Evolutionary conservation across 192 early-diverging fungal genomes (phyloP).

Genomic region (Coemansia sp.): DNA sequence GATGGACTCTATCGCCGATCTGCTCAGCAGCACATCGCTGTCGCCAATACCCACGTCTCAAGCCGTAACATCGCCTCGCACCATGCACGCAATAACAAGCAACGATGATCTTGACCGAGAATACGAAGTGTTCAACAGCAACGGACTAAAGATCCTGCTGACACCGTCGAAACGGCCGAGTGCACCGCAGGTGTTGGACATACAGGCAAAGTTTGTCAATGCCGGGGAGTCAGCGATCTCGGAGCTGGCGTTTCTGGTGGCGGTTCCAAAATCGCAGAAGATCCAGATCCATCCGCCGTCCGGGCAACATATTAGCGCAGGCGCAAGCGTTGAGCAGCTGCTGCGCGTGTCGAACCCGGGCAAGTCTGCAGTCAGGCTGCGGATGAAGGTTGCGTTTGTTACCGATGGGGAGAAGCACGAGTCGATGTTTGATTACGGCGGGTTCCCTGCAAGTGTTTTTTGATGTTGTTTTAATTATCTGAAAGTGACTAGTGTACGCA

Average conservation of each 20-base stretch:
- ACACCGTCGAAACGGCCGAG: constrained; percentile 66
- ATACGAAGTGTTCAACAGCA: constrained; percentile 73
- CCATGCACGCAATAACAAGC: constrained; percentile 4
- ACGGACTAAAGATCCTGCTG: constrained; percentile 77
- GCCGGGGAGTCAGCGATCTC: constrained; percentile 56
- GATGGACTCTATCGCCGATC: constrained; percentile 58
- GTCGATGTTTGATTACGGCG: constrained; percentile 41
- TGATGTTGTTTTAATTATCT: constrained; percentile 5
- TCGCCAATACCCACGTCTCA: constrained; percentile 20
- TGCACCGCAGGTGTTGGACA: constrained; percentile 61
- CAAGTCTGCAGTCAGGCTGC: constrained; percentile 55
- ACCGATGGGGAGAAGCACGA: constrained; percentile 28
- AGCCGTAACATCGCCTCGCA: not conserved
- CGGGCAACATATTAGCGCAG: constrained; percentile 61
- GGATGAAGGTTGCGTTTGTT: constrained; percentile 48
- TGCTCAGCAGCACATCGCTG: constrained; percentile 66
- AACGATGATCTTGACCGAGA: constrained; percentile 22
- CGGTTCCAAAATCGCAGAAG: constrained; percentile 90
- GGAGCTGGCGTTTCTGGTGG: constrained; percentile 82
- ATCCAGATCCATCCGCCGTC: constrained; percentile 83
- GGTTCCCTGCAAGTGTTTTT: constrained; percentile 36
- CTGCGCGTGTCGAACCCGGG: constrained; percentile 88
- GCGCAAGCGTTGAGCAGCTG: constrained; percentile 68
- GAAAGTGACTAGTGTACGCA: no score
- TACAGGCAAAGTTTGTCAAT: constrained; percentile 73